These are phyloP conservation scores for Chaetomium tenue DNA, from an alignment of 495 filamentous ascomycete species.

Conservation along the genomic window DNA sequence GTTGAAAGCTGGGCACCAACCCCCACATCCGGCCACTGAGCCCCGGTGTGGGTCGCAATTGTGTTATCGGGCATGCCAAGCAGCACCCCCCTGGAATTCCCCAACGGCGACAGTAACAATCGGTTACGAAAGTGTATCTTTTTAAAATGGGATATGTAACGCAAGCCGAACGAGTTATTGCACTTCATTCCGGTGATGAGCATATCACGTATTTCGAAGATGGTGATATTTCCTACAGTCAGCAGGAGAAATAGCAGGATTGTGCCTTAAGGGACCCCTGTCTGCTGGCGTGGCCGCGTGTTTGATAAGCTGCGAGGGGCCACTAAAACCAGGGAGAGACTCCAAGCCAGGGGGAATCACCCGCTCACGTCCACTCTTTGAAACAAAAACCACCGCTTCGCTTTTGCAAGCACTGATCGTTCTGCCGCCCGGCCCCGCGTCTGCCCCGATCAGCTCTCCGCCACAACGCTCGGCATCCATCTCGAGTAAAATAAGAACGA, in stretches of 20 bases:
- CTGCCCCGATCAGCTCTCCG: neutral
- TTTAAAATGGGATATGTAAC: neutral
- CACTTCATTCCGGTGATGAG: neutral
- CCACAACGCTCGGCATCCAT: neutral
- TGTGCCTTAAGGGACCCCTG: neutral
- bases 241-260: neutral
- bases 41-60: neutral
- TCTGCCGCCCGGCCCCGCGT: neutral
- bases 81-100: neutral
- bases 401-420: neutral
- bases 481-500: slow-evolving; percentile 5
- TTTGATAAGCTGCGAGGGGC: neutral
- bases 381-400: neutral
- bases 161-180: neutral
- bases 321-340: slow-evolving; percentile 15
- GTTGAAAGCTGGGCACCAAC: slow-evolving; percentile 10
- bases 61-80: slow-evolving; percentile 9
- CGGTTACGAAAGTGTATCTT: neutral
- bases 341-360: neutral
- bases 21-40: neutral
- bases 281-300: neutral
- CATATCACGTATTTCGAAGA: no score
- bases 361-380: neutral
- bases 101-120: neutral
- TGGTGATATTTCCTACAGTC: no score